Conservation (phyloP, 2,329 filamentous ascomycete species). For the Colletotrichum magnum region DNA sequence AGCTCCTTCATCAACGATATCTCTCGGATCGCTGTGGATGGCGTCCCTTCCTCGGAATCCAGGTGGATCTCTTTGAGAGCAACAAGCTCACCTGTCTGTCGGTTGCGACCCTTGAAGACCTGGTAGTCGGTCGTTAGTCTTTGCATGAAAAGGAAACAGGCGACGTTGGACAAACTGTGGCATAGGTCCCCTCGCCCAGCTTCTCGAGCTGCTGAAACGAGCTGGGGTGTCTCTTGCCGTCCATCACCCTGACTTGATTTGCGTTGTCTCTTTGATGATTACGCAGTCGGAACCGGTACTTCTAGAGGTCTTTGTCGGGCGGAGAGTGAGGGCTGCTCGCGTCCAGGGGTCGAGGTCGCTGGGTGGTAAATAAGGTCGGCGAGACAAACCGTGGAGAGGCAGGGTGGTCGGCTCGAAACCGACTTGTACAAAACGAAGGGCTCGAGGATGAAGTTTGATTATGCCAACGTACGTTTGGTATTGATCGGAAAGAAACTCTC, state of each 20-base stretch:
- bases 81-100: conserved; percentile 96
- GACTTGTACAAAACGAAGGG: too few relatives aligned
- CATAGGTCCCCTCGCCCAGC: conserved; percentile 98
- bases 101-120: conserved; percentile 99
- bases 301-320: too few relatives aligned
- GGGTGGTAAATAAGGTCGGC: too few relatives aligned
- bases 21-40: conserved; percentile 96
- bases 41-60: conserved; percentile 97
- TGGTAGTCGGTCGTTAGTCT: conserved; percentile 53
- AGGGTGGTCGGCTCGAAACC: too few relatives aligned
- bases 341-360: too few relatives aligned
- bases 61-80: conserved; percentile 99
- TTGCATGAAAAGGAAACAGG: not conserved
- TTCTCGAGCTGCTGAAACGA: conserved; percentile 99
- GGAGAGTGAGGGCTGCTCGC: too few relatives aligned
- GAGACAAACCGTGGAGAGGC: too few relatives aligned
- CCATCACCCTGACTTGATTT: conserved; percentile 71
- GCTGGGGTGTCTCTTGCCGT: conserved; percentile 91
- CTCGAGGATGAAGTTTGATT: too few relatives aligned
- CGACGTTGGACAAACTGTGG: conserved; percentile 77
- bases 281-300: too few relatives aligned
- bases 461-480: too few relatives aligned
- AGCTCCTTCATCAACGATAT: conserved; percentile 99
- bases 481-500: too few relatives aligned
- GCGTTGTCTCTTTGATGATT: too few relatives aligned